Base-by-base conservation (phyloP, 225 moss, liverwort and hornwort species). In the Physcomitrellopsis africana region DNA sequence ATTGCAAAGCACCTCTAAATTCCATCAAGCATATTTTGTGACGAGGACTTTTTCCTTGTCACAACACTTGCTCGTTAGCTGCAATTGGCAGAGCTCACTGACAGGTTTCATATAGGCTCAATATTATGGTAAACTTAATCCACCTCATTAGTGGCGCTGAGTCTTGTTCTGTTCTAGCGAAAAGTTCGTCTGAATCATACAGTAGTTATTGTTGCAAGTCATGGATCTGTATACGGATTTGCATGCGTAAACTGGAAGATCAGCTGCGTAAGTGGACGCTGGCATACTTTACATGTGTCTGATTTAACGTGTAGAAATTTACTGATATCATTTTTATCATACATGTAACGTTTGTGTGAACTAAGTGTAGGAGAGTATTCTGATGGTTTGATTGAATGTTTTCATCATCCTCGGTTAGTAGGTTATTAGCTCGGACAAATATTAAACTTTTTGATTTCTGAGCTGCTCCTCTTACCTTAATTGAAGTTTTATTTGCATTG, bases 401-500 rank as follows among this genome's bases (percentile, higher is more conserved):
- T 62, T 22, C 42, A 59, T 77, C 12, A 15, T 80, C 67, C 26
- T 12, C 49, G n/a, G 27, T 46, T 65, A 19, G 51, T 76, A 51
- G 73, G 3, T 65, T 47, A 24, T 55, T 53, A 62, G 18, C 51
- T 16, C 18, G 18, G 11, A 46, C 7, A 29, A 45, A 44, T 41
- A 11, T 42, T 0, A 55, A 24, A 18, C 45, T 41, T 68, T 22
- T 51, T 27, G 11, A 27, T 46, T 29, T 49, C 42, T 41, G 49
- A 70, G 70, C 42, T 60, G 29, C 60, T 70, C 61, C 42, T 58
- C 37, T 49, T 22, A 77, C 61, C 15, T 15, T 29, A 59, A 26
- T 63, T 55, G 46, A 66, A 20, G 51, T 76, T 65, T 58, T 80
- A 10, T 63, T 8, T 74, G 66, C 23, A 29, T 55, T 77, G 70